Base-by-base conservation (phyloP, 73 alveolate species). In the Breviolum minutum region DNA sequence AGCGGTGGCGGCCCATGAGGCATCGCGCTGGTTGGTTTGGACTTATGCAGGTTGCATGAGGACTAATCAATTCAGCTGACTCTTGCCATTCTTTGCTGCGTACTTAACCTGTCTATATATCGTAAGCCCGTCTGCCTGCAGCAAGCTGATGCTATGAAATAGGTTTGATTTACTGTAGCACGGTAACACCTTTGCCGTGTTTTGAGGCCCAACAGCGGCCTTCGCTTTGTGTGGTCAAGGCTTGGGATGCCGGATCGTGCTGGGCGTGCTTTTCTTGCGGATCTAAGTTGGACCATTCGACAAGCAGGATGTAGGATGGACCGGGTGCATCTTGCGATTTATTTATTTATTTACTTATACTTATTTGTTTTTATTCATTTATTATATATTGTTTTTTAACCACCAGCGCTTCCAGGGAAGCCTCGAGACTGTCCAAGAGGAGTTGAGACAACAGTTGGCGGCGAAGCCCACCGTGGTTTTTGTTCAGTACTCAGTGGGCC, bases 1-100 rank as follows among this genome's bases (percentile, higher is more conserved):
- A 61, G 62, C 79, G 7, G 94, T 85, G 79, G 94, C 94, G 63
- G 94, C 94, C 16, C 94, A 85, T 27, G 94, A 85, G 94, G 94
- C 79, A 8, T 32, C 48, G n/a, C 32, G 40, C 40, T 9, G 77
- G 24, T 17, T 68, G n/a, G 77, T 0, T 40, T 40, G 77, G 77
- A 14, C 17, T 68, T 22, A 14, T 17, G n/a, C 17, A 17, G n/a
- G 77, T 22, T 68, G 77, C 24, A 22, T 68, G 77, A 17, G 77
- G 54, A 40, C 54, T 40, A 40, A 0, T 40, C 54, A 40, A 40
- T 40, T 0, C 5, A 68, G 77, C 24, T 22, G 77, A 68, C n/a
- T 68, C 77, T 68, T 68, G 77, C 77, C 24, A 17, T 68, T 40
- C 54, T 40, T 40, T 40, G 54, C 54, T 40, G 54, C 54, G 54